Conservation (phyloP, 768 basidiomycete species). For the Glaciozyma martinii region DNA sequence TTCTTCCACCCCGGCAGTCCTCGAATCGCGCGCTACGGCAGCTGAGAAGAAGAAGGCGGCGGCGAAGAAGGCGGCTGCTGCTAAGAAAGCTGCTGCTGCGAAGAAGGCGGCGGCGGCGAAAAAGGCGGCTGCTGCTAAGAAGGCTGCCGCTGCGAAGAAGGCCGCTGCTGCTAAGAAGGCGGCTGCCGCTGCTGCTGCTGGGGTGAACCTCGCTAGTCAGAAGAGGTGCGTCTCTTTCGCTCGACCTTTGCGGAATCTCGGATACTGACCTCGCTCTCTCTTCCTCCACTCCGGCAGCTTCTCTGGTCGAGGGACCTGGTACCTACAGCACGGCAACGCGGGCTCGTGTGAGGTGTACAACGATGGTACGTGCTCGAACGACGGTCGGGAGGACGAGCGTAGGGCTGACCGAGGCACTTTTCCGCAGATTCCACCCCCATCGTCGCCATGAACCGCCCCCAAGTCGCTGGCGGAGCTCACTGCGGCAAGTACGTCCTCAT, state of each 20-base stretch:
- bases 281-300: background rate
- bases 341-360: background rate
- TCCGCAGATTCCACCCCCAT: conserved; percentile 47
- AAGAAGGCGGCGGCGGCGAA: background rate
- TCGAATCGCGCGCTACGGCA: background rate
- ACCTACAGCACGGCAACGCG: no score
- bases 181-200: background rate
- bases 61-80: background rate
- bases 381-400: conserved; percentile 58
- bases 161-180: background rate
- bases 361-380: conserved; percentile 47
- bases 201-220: background rate
- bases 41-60: background rate
- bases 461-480: conserved; percentile 48
- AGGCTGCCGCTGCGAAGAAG: background rate
- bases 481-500: conserved; percentile 28
- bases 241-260: background rate
- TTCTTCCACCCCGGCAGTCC: no score
- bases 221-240: background rate
- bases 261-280: background rate
- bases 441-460: conserved; percentile 47
- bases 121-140: background rate
- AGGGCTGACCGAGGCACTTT: conserved; percentile 63
- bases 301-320: conserved; percentile 7
- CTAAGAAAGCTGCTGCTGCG: background rate